phyloP scores from a whole-genome alignment of 2,329 filamentous ascomycete genomes.

The Penicillium sclerotiorum region DNA sequence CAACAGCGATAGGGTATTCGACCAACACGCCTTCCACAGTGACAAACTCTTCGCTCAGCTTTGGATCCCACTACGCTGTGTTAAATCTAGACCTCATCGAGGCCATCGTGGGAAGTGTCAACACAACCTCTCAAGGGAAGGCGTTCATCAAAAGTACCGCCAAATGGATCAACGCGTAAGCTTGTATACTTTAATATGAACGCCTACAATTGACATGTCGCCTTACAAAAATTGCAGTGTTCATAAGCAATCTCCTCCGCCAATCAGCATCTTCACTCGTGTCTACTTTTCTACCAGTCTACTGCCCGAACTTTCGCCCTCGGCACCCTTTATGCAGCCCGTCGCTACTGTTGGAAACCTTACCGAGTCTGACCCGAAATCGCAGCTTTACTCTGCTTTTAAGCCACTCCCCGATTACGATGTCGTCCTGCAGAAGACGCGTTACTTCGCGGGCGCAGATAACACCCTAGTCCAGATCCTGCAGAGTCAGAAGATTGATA shows the following conservation, averaged over 20 bases:
- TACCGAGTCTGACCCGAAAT: background rate
- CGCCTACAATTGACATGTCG: too few species aligned
- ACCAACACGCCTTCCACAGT: conserved; percentile 1
- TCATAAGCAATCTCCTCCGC: conserved; percentile 1
- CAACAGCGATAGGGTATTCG: background rate
- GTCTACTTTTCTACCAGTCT: background rate
- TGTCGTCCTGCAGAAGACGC: background rate
- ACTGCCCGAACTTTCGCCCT: background rate
- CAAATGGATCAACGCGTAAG: conserved; percentile 5
- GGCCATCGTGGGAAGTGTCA: background rate
- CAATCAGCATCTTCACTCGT: conserved; percentile 4
- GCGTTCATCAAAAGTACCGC: conserved; percentile 1
- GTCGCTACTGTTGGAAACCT: conserved; percentile 1
- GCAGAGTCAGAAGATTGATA: conserved; percentile 1
- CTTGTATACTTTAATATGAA: background rate
- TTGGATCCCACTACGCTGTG: conserved; percentile 4
- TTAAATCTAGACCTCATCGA: conserved; percentile 1
- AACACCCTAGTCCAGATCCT: conserved; percentile 1
- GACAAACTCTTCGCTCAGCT: background rate
- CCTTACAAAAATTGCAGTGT: too few species aligned
- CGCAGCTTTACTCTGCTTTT: background rate
- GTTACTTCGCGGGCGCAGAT: background rate
- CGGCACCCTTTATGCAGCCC: background rate
- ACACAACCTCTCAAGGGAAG: background rate
- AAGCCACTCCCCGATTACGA: conserved; percentile 1